phyloP scores from a whole-genome alignment of 257 asterid genomes.

The Leptodermis oblonga region DNA sequence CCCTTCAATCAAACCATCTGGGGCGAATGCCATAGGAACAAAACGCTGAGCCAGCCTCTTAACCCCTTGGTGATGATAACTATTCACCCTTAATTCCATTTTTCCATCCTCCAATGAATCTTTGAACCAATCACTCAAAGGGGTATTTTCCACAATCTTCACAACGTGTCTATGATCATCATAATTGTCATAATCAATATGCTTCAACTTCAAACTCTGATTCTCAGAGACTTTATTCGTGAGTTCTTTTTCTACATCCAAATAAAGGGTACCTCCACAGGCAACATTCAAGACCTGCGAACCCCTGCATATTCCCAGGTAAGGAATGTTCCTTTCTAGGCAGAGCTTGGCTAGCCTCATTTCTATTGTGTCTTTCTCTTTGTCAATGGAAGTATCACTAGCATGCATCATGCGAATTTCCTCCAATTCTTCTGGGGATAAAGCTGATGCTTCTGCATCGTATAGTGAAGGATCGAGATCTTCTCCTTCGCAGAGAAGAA shows the following conservation, averaged over 20 bases:
- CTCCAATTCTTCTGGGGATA: conserved; percentile 58
- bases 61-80: conserved; percentile 94
- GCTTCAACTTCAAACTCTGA: conserved; percentile 38
- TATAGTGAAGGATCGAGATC: conserved; percentile 79
- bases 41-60: conserved; percentile 78
- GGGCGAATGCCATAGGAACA: conserved; percentile 85
- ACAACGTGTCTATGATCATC: conserved; percentile 74
- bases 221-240: conserved; percentile 14
- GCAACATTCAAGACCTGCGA: conserved; percentile 89
- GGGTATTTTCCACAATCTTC: conserved; percentile 49
- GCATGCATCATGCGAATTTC: conserved; percentile 55
- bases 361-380: conserved; percentile 78
- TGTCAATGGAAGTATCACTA: conserved; percentile 71
- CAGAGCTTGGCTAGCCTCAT: conserved; percentile 74
- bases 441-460: conserved; percentile 44
- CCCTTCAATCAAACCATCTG: conserved; percentile 83
- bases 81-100: conserved; percentile 63
- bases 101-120: conserved; percentile 47
- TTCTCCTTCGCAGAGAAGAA: conserved; percentile 86
- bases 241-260: conserved; percentile 64
- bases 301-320: conserved; percentile 84
- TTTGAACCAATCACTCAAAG: conserved; percentile 65
- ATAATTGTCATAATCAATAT: conserved; percentile 71
- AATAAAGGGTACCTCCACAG: conserved; percentile 84
- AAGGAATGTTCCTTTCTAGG: conserved; percentile 83